Base-by-base conservation (phyloP, 805 yeast species). In the Starmerella potacharoeniae region DNA sequence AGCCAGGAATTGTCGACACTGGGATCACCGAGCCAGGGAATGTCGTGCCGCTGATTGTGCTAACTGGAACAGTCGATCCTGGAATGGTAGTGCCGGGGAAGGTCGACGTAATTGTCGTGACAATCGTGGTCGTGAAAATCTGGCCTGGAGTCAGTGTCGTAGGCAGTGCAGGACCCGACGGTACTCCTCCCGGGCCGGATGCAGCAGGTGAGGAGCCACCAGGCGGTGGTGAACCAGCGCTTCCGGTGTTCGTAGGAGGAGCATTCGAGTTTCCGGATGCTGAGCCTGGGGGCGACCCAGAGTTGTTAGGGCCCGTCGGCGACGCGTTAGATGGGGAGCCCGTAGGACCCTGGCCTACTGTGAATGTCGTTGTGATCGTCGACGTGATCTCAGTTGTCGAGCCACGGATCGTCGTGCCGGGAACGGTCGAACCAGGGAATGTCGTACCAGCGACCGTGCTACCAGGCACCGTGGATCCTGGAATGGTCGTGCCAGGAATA, bases 21-120 rank as follows among this genome's bases (percentile, higher is more conserved):
- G 50, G 43, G 48, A 48, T 34, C 16, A 53, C 36, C 5, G 56
- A 36, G n/a, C 52, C 51, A 1, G 50, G 40, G 28, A 39, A 29
- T 17, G 60, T 52, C 9, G 47, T 51, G 30, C 55, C 44, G 36
- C 34, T 13, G 31, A 51, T 22, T 22, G 53, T 50, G 17, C 54
- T 28, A 8, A 46, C 55, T 6, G 50, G 53, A 2, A 54, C 41
- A 9, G 57, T 44, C 2, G 63, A 47, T 8, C 50, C 47, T 4
- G 54, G 50, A 14, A 49, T 28, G 1, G 59, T 56, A 6, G 51
- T 22, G 3, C 57, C 57, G 3, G 57, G 59, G 6, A 47, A 1
- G 4, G 44, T 36, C 16, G 57, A 45, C 5, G 56, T 54, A 3
- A 49, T 9, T 3, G 56, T 54, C 7, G 22, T 11, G 6, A 48